Conservation (phyloP, 176 grass and related monocot genomes). For the Juncus effusus region DNA sequence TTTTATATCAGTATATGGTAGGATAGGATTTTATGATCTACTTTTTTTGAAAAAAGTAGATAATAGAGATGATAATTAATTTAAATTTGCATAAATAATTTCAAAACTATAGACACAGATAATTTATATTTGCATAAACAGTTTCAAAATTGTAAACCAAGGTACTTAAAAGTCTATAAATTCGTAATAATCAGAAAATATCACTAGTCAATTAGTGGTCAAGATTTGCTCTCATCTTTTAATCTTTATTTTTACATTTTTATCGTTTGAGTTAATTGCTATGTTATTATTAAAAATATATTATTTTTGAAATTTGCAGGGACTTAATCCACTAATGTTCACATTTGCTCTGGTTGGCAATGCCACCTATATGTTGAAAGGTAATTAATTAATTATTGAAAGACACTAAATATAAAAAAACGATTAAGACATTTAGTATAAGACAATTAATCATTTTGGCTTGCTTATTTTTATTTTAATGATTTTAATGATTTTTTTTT, state of each 20-base stretch:
- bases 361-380: constrained; percentile 79
- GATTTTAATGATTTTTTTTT: not conserved
- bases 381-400: constrained; percentile 30
- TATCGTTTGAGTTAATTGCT: not conserved
- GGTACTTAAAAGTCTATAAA: too few relatives aligned
- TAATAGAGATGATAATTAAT: too few relatives aligned
- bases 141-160: too few relatives aligned
- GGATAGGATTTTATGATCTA: too few relatives aligned
- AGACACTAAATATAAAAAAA: not conserved
- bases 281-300: not conserved
- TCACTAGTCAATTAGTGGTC: too few relatives aligned
- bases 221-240: constrained; percentile 1
- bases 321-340: constrained; percentile 94
- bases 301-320: constrained; percentile 39
- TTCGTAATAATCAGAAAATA: too few relatives aligned
- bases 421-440: too few relatives aligned
- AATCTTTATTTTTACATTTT: not conserved
- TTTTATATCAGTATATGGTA: too few relatives aligned
- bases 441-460: not conserved
- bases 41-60: too few relatives aligned
- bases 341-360: constrained; percentile 86
- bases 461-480: not conserved
- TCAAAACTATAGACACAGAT: constrained; percentile 5
- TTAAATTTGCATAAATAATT: too few relatives aligned
- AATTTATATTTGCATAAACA: constrained; percentile 11